A percentile compares a stretch with the other conserved stretches of the same genome.
Conservation (phyloP, 306 rosid genomes). For the Ormosia emarginata region DNA sequence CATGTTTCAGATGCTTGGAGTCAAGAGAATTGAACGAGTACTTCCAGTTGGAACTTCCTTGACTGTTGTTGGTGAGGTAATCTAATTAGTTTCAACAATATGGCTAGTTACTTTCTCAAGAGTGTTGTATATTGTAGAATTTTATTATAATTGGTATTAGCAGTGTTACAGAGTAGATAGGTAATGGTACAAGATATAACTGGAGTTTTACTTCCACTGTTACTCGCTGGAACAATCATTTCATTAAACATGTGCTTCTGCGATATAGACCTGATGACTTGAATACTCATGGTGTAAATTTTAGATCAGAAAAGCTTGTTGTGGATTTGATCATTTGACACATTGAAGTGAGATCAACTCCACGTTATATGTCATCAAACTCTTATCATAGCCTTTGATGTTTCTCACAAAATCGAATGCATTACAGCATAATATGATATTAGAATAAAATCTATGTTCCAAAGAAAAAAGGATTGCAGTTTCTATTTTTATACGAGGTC, state of each 20-base stretch:
- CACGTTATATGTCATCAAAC: neutral
- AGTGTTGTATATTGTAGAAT: neutral
- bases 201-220: neutral
- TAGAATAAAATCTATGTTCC: neutral
- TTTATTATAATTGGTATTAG: conserved; percentile 4
- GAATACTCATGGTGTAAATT: neutral
- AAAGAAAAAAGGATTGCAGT: conserved; percentile 9
- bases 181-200: neutral
- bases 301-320: neutral
- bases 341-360: conserved; percentile 1
- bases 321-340: neutral
- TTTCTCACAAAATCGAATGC: conserved; percentile 9
- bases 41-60: conserved; percentile 93
- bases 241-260: neutral
- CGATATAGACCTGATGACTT: neutral
- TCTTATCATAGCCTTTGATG: neutral
- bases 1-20: conserved; percentile 83
- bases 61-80: conserved; percentile 98
- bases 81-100: conserved; percentile 15
- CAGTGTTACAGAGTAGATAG: neutral
- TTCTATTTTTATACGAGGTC: neutral
- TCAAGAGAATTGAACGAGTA: conserved; percentile 87
- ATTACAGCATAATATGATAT: neutral
- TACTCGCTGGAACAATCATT: neutral
- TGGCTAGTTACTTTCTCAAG: conserved; percentile 15